Evolutionary conservation across 352 stramenopile species (phyloP), one percentile per base, ranked within the genome.

Genomic region (Pythium plurisporium): DNA sequence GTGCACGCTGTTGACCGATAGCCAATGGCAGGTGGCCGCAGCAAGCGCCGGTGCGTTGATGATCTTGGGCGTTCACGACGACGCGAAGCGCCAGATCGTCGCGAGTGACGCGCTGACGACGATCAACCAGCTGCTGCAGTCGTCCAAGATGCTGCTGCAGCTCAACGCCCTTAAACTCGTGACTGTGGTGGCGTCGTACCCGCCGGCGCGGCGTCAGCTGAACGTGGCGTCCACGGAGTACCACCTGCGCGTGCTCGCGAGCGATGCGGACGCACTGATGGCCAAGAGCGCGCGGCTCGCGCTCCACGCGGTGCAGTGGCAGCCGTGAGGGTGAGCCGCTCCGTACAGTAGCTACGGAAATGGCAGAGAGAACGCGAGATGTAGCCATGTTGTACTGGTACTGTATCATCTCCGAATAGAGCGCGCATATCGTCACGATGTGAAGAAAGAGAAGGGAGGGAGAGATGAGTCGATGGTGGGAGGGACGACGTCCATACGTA

Each of bases 141-240:
- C 78, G 47, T 64, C 72, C 52, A 80, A 77, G 45, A 47, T 69
- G 33, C 65, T 76, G 30, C 58, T 90, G 41, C 78, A 89, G 59
- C 64, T 92, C 46, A 87, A 88, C 60, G 65, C 71, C 15, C 59
- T 79, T 37, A 90, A 92, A 57, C 55, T 92, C 26, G 63, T 90
- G 41, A 65, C 78, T 5, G 69, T 80, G 33, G 64, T 89, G 47
- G 73, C 79, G 29, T 73, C 82, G 49, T 76, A 81, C 31, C 82
- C 82, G 22, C 64, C 69, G 7, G 82, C 79, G 27, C 64, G 82
- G 4, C 52, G 62, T 10, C 45, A 72, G 47, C 70, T 90, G 36
- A 75, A 83, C 48, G 64, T 81, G 15, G 60, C 70, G 17, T 67
- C 64, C 26, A 88, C 77, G 19, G 79, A 78, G 55, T 74, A 79